Percentiles rank a stretch among this genome's conserved stretches.
Conservation (phyloP, 2,329 filamentous ascomycete species). For the Cladosporium sphaerospermum region DNA sequence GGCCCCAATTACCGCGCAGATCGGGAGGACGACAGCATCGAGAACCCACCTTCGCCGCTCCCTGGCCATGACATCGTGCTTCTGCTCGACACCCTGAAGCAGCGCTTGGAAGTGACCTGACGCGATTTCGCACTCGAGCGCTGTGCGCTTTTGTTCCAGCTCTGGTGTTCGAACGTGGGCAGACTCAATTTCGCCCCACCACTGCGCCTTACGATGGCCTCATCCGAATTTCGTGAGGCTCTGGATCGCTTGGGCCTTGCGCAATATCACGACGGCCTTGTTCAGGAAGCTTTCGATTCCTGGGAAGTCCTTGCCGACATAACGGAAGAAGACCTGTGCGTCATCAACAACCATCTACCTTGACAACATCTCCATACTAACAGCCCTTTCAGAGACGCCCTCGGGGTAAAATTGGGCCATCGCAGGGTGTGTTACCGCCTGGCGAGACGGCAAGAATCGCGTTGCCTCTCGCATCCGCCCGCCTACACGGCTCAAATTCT, state of each 20-base stretch:
- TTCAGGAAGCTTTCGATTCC: constrained; percentile 75
- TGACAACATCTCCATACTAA: neutral
- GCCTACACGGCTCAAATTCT: neutral
- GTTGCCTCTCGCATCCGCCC: neutral
- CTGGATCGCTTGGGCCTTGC: constrained; percentile 71
- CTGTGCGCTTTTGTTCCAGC: neutral
- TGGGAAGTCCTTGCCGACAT: constrained; percentile 82
- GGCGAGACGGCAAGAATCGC: neutral
- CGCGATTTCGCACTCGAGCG: constrained; percentile 4
- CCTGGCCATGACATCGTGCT: constrained; percentile 8
- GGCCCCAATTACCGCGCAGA: neutral
- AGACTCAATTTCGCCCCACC: neutral
- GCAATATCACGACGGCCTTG: constrained; percentile 67
- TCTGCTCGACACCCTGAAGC: neutral
- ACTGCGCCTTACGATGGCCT: neutral
- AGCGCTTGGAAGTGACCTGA: neutral
- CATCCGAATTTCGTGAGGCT: constrained; percentile 54
- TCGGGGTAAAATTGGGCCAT: constrained; percentile 75
- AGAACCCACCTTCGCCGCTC: constrained; percentile 3
- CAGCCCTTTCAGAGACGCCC: constrained; percentile 50
- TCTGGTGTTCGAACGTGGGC: neutral
- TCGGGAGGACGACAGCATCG: constrained; percentile 4
- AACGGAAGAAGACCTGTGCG: constrained; percentile 74
- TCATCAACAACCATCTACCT: neutral
- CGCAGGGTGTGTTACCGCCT: constrained; percentile 55